Conservation (phyloP, 768 basidiomycete genomes). For the Termitomyces sp. region DNA sequence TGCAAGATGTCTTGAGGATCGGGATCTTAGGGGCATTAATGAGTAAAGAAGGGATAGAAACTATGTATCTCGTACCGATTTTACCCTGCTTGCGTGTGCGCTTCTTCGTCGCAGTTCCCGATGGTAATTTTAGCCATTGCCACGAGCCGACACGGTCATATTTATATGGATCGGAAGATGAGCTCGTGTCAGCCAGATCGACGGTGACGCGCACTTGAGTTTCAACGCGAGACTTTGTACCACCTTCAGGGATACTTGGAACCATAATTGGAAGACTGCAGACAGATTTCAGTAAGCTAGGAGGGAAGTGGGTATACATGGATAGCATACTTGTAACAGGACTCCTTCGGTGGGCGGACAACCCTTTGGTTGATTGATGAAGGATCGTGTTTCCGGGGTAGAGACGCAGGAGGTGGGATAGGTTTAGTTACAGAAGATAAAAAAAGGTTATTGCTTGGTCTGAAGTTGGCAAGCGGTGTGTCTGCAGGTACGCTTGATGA, state of each 20-base stretch:
- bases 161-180: constrained; percentile 51
- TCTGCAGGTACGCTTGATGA: constrained; percentile 14
- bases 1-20: constrained; percentile 63
- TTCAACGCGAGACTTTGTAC: constrained; percentile 91
- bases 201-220: constrained; percentile 87
- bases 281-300: constrained; percentile 6
- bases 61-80: constrained; percentile 46
- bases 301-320: constrained; percentile 11
- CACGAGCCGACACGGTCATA: constrained; percentile 85
- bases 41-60: constrained; percentile 13
- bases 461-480: constrained; percentile 21
- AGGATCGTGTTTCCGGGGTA: constrained; percentile 50
- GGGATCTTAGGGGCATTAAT: constrained; percentile 44
- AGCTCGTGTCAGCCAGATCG: constrained; percentile 67
- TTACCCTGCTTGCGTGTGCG: constrained; percentile 80
- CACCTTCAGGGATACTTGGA: constrained; percentile 74
- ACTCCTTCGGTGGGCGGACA: constrained; percentile 67
- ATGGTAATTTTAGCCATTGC: constrained; percentile 81
- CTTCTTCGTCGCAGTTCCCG: constrained; percentile 78
- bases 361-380: constrained; percentile 48
- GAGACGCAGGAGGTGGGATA: constrained; percentile 59
- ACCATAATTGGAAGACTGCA: constrained; percentile 68
- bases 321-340: constrained; percentile 61
- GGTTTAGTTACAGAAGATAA: constrained; percentile 45
- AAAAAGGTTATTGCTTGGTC: constrained; percentile 21